Conservation (phyloP, 176 grass and related monocot genomes). For the Urochloa ruziziensis region DNA sequence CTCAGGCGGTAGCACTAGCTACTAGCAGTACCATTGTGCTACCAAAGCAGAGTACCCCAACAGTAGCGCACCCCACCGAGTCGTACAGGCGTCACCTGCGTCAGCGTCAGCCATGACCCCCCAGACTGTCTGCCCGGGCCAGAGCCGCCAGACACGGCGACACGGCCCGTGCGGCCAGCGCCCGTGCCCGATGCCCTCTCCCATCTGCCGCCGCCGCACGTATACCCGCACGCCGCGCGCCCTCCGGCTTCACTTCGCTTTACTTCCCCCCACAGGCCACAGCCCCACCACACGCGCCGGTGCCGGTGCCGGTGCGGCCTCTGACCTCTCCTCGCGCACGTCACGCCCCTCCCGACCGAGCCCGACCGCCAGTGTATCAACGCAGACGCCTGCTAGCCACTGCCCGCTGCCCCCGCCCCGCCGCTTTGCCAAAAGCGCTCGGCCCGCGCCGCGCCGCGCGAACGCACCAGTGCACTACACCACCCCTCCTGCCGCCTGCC, state of each 20-base stretch:
- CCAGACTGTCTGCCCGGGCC: no score
- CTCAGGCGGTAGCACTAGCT: background rate
- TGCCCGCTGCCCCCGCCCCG: background rate
- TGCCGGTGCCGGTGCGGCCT: background rate
- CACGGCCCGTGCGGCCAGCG: background rate
- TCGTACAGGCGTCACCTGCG: background rate
- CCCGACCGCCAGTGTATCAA: background rate
- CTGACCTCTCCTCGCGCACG: background rate
- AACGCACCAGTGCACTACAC: background rate
- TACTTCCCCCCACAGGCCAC: background rate
- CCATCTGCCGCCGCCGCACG: background rate
- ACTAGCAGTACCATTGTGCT: no score
- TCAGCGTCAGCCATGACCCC: background rate
- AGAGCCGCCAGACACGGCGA: background rate
- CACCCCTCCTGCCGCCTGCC: background rate
- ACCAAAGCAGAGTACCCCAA: background rate
- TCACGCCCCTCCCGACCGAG: background rate
- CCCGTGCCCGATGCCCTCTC: conserved; percentile 26
- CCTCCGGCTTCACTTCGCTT: background rate
- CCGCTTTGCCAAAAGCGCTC: conserved; percentile 38
- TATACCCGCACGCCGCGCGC: background rate
- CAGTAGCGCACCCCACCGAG: background rate
- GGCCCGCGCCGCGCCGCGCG: background rate
- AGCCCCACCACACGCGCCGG: background rate
- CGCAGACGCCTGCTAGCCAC: no score